phyloP scores from a whole-genome alignment of 495 filamentous ascomycete genomes.

The Schizothecium vesticola region DNA sequence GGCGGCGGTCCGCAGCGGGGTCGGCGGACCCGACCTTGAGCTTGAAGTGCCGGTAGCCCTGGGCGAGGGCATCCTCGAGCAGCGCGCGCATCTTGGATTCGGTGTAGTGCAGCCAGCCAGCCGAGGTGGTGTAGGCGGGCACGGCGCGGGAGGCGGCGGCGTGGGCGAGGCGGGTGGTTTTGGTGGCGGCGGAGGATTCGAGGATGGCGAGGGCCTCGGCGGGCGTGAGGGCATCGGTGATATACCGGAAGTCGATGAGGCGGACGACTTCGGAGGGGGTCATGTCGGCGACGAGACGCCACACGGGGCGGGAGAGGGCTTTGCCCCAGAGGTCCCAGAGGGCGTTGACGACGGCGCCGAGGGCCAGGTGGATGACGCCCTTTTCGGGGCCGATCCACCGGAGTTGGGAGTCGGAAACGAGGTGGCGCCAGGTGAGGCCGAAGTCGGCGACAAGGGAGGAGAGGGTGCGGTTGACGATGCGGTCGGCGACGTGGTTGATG shows the following conservation, averaged over 20 bases:
- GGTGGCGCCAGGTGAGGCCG: conserved; percentile 85
- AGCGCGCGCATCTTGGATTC: conserved; percentile 76
- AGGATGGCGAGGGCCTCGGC: conserved; percentile 75
- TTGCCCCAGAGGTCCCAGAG: conserved; percentile 97
- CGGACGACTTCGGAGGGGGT: conserved; percentile 76
- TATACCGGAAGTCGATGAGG: conserved; percentile 91
- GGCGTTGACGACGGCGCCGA: conserved; percentile 86
- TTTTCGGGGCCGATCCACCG: conserved; percentile 97
- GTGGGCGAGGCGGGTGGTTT: conserved; percentile 61
- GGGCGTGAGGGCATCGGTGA: conserved; percentile 86
- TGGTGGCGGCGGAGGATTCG: conserved; percentile 54
- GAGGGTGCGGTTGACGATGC: conserved; percentile 67
- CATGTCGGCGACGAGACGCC: conserved; percentile 87
- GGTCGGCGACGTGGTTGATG: conserved; percentile 68
- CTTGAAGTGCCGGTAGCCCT: conserved; percentile 88
- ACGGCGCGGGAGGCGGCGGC: conserved; percentile 68
- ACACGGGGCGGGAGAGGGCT: conserved; percentile 76
- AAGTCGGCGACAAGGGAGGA: conserved; percentile 71
- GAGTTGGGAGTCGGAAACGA: conserved; percentile 83
- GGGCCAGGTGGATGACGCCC: conserved; percentile 88
- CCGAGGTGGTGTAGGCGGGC: conserved; percentile 85
- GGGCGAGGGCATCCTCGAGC: conserved; percentile 62
- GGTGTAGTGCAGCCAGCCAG: conserved; percentile 91
- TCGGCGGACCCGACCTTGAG: conserved; percentile 70
- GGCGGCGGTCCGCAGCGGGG: conserved; percentile 61